Base-by-base conservation (phyloP, 768 basidiomycete species). In the Trametes cubensis region DNA sequence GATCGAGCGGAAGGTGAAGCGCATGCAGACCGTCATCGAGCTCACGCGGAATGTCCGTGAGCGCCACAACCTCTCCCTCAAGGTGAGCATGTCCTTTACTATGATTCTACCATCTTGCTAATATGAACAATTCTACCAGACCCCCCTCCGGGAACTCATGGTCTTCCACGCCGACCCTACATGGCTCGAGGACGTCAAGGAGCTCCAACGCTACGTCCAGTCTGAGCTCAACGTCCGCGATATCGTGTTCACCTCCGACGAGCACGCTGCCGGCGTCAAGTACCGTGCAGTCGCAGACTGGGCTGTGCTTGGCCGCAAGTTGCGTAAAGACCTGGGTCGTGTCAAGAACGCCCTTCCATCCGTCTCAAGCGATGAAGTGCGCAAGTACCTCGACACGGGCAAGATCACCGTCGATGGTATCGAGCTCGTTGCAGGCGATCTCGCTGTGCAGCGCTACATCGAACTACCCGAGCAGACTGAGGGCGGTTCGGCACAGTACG, bases 201-300 rank as follows among this genome's bases (percentile, higher is more conserved):
- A 90, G 4, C 81, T 99, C 57, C 87, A 91, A 66, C 82, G 87
- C 44, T 98, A 98, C 78, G 88, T 99, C 69, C 81, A 88, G 68
- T 95, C 94, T 17, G 96, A 99, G 74, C 87, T 99, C 69, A 99
- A 99, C 76, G 87, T 98, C 60, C 92, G 94, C 25, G 87, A 92
- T 66, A 79, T 99, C 67, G 74, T 91, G 63, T 92, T 97, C 81
- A 95, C 89, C 57, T 90, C 90, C 1, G 91, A 97, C 72, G 97
- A 98, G 75, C 77, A 80, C 14, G 75, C 83, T 30, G 93, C 94
- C 38, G 94, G 95, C 23, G 90, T 98, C 67, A 86, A 86, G 63
- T 98, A 98, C 81, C 86, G 86, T 57, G 95, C 89, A 5, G 87
- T 89, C 28, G 96, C 97, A 11, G 97, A 99, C 77, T 98, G 94